phyloP scores from a whole-genome alignment of 2,329 filamentous ascomycete genomes.

The Alternaria gaisen region DNA sequence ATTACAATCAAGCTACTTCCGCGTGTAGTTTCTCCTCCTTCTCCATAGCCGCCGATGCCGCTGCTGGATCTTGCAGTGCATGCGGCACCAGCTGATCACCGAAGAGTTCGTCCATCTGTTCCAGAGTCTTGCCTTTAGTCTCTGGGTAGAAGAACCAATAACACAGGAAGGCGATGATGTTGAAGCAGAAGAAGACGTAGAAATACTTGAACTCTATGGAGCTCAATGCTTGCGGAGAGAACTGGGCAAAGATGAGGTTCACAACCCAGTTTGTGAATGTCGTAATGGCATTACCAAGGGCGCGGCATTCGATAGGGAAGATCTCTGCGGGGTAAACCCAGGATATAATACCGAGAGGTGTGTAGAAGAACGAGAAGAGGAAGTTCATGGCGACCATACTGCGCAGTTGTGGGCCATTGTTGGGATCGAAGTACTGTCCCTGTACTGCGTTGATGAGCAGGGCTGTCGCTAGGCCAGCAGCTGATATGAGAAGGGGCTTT shows the following conservation, averaged over 20 bases:
- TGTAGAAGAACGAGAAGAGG: constrained; percentile 58
- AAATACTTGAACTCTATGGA: constrained; percentile 57
- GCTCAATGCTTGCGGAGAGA: constrained; percentile 54
- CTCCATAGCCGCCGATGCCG: constrained; percentile 38
- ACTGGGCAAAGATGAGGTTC: constrained; percentile 61
- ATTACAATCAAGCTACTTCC: background rate
- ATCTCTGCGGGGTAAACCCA: constrained; percentile 60
- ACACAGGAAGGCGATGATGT: constrained; percentile 49
- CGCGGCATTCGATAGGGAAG: constrained; percentile 56
- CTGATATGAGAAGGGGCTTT: constrained; percentile 58
- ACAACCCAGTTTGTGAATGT: constrained; percentile 59
- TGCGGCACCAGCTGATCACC: constrained; percentile 49
- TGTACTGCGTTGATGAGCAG: constrained; percentile 52
- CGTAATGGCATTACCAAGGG: constrained; percentile 54
- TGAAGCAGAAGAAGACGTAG: constrained; percentile 56
- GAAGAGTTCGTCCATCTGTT: constrained; percentile 46
- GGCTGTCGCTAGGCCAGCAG: constrained; percentile 52
- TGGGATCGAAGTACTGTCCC: constrained; percentile 46
- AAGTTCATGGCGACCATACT: constrained; percentile 60
- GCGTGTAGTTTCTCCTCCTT: constrained; percentile 29
- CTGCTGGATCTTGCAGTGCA: constrained; percentile 46
- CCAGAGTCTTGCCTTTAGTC: constrained; percentile 40
- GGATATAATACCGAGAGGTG: constrained; percentile 56
- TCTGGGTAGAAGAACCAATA: constrained; percentile 43
- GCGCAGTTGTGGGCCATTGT: constrained; percentile 47